Base-by-base conservation (phyloP, 768 basidiomycete species). In the Sistotremastrum niveocremeum region DNA sequence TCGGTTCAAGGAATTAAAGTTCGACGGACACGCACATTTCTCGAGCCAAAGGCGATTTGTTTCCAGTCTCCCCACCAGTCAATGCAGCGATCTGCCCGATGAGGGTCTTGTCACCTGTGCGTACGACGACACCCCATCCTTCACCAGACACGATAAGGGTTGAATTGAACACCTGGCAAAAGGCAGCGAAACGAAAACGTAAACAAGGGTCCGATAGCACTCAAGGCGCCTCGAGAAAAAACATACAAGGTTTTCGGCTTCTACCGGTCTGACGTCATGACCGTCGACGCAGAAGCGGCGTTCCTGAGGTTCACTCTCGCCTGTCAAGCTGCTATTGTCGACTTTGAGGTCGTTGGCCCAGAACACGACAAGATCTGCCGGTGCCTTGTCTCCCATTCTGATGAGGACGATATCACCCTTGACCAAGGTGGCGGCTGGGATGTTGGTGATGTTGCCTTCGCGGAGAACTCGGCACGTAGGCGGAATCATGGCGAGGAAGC, bases 401-500 rank as follows among this genome's bases (percentile, higher is more conserved):
- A 82, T 52, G 35, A 81, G 64, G 3, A 82, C 79, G 39, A 82
- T 54, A 56, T 82, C 80, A 29, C 80, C 80, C 52, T 73, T 77
- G 32, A 82, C 80, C 1, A 82, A 65, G 31, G 73, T 70, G 4
- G 75, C 70, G 6, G 79, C 80, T 36, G 78, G 73, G 41, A 79
- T 69, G 4, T 70, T 69, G 32, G 60, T 55, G 45, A 82, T 70
- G 2, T 69, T 64, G 0, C 73, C 72, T 48, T 76, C 74, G 38
- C 80, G 73, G 44, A 82, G 63, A 30, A 77, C 77, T 37, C 70
- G 76, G 54, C 77, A 81, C 6, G 76, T 68, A 1, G 80, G 80
- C 10, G 80, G 80, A 42, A 82, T 82, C 77, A 82, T 76, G 7
- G 80, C 80, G 34, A 82, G 64, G 64, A 82, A 82, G 2, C 76